These are phyloP conservation scores for Mucor piriformis DNA, from an alignment of 371 early-diverging fungal species.

Conservation along the genomic window DNA sequence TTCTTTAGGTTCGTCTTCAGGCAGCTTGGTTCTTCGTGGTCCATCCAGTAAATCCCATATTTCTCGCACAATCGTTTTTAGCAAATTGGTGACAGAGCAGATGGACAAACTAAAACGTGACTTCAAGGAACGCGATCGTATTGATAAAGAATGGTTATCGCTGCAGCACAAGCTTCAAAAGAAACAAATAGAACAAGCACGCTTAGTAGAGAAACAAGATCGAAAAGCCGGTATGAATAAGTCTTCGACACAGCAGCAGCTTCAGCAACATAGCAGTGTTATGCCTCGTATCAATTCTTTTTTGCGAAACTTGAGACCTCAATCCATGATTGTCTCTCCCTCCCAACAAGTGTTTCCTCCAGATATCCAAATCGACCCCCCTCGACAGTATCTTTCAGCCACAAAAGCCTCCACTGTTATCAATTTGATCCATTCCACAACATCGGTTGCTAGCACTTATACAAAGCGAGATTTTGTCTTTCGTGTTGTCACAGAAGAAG, in stretches of 20 bases:
- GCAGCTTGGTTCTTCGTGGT: constrained; percentile 22
- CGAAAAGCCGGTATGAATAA: constrained; percentile 12
- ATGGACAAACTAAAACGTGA: constrained; percentile 72
- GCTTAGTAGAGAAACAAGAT: constrained; percentile 61
- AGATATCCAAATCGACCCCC: background rate
- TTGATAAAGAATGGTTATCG: constrained; percentile 70
- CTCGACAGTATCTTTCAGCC: background rate
- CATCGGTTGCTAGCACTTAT: constrained; percentile 70
- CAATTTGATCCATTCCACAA: constrained; percentile 79
- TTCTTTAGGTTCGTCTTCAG: constrained; percentile 23
- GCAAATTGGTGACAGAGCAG: constrained; percentile 64
- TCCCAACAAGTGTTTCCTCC: constrained; percentile 17
- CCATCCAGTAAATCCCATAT: constrained; percentile 20
- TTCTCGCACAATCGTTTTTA: constrained; percentile 42
- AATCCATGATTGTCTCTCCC: constrained; percentile 18
- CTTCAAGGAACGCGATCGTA: constrained; percentile 71
- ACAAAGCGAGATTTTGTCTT: constrained; percentile 79
- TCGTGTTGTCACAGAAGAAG: constrained; percentile 84
- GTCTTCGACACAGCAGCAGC: background rate
- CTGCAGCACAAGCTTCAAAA: constrained; percentile 70
- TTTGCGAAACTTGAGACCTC: constrained; percentile 32
- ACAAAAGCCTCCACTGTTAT: constrained; percentile 75
- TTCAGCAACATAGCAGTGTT: constrained; percentile 15
- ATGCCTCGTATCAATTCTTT: constrained; percentile 48
- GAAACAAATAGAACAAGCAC: constrained; percentile 71